A percentile compares a stretch with the other conserved stretches of the same genome.
Conservation (phyloP, 2,329 filamentous ascomycete genomes). For the Raffaelea deltoideospora region DNA sequence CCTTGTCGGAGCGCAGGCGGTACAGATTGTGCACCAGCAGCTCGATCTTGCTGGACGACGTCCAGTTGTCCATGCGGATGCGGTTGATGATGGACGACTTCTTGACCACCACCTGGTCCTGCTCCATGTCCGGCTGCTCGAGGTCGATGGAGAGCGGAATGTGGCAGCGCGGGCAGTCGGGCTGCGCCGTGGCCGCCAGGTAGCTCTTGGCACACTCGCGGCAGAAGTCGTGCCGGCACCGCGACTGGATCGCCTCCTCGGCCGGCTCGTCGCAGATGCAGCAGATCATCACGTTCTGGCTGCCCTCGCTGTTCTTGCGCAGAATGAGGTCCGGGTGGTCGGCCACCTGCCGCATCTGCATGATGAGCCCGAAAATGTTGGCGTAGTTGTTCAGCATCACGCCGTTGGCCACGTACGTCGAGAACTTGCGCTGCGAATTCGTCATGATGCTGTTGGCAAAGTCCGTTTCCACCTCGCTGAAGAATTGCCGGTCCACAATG, state of each 20-base stretch:
- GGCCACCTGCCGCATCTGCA: constrained; percentile 97
- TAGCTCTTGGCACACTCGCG: constrained; percentile 68
- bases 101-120: constrained; percentile 74
- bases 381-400: constrained; percentile 96
- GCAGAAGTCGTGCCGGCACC: constrained; percentile 88
- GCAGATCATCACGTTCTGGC: constrained; percentile 82
- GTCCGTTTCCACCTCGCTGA: constrained; percentile 89
- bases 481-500: constrained; percentile 85
- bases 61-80: constrained; percentile 98
- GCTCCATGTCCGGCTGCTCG: constrained; percentile 88
- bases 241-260: constrained; percentile 83
- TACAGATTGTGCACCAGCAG: constrained; percentile 89
- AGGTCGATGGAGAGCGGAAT: constrained; percentile 82
- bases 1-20: constrained; percentile 78
- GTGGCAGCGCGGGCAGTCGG: constrained; percentile 82
- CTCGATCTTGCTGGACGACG: constrained; percentile 95
- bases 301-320: constrained; percentile 72
- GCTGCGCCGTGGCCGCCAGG: constrained; percentile 59
- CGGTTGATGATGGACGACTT: constrained; percentile 97
- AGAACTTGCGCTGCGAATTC: constrained; percentile 74
- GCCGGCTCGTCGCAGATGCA: constrained; percentile 93
- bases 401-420: constrained; percentile 88
- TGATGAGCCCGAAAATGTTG: constrained; percentile 97
- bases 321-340: constrained; percentile 91
- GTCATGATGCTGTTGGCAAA: constrained; percentile 94